Evolutionary conservation across 164 flowering plant species (phyloP).

Genomic region (Berberis vulgaris): DNA sequence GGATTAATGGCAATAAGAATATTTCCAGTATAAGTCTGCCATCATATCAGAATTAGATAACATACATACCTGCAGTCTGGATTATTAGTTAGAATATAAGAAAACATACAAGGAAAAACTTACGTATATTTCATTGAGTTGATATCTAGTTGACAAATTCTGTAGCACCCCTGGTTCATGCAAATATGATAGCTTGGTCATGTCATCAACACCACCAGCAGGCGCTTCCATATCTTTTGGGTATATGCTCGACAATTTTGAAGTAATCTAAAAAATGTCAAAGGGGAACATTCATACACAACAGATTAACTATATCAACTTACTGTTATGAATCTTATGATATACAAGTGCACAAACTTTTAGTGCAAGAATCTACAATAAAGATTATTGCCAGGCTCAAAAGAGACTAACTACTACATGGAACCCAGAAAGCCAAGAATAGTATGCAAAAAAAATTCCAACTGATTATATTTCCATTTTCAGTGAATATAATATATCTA

Average conservation of each 20-base stretch:
- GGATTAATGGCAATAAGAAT: constrained; percentile 86
- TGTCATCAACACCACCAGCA: constrained; percentile 77
- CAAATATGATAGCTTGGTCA: constrained; percentile 79
- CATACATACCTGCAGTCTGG: neutral
- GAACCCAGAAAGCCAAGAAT: too few species aligned
- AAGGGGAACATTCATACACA: neutral
- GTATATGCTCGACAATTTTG: constrained; percentile 46
- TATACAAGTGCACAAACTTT: neutral
- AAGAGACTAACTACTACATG: too few species aligned
- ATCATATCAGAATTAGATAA: constrained; percentile 12
- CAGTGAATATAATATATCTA: neutral
- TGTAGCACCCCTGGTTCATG: constrained; percentile 86
- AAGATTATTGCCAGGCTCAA: too few species aligned
- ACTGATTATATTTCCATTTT: too few species aligned
- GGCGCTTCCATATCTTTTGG: constrained; percentile 77
- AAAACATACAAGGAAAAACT: constrained; percentile 7
- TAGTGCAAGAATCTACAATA: too few species aligned
- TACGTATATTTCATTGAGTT: constrained; percentile 75
- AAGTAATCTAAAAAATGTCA: constrained; percentile 34
- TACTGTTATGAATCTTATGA: neutral
- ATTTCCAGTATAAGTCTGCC: constrained; percentile 84
- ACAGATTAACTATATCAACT: neutral
- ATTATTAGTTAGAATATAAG: neutral
- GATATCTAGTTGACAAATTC: constrained; percentile 70
- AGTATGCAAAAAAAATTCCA: too few species aligned